Evolutionary conservation across 345 rosid species (phyloP).

Genomic region (Murraya paniculata): DNA sequence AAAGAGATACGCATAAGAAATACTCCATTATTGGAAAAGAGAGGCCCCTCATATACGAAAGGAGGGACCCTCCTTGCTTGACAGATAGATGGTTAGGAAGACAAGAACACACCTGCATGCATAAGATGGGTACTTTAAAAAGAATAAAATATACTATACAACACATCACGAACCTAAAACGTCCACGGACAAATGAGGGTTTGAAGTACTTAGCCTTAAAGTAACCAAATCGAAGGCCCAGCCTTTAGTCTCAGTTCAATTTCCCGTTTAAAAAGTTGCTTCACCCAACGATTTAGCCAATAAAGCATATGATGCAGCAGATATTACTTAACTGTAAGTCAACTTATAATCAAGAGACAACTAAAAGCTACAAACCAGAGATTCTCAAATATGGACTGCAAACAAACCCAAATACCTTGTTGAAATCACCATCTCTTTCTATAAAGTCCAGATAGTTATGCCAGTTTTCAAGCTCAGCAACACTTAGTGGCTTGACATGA

Average conservation of each 20-base stretch:
- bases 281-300: conserved; percentile 99
- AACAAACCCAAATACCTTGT: conserved; percentile 72
- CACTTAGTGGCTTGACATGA: conserved; percentile 88
- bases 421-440: conserved; percentile 79
- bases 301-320: conserved; percentile 93
- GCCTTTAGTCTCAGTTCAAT: conserved; percentile 95
- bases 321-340: conserved; percentile 90
- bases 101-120: conserved; percentile 94
- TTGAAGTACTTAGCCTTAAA: conserved; percentile 96
- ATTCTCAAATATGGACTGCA: conserved; percentile 30
- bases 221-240: conserved; percentile 87
- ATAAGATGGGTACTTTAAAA: conserved; percentile 88
- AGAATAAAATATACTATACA: conserved; percentile 34
- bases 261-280: conserved; percentile 90
- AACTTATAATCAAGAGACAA: conserved; percentile 49
- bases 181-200: conserved; percentile 76
- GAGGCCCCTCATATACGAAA: conserved; percentile 81
- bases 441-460: conserved; percentile 81
- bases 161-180: conserved; percentile 65
- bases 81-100: conserved; percentile 95
- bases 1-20: conserved; percentile 77
- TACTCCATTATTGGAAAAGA: conserved; percentile 79
- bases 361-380: conserved; percentile 59
- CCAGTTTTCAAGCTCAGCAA: conserved; percentile 95
- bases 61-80: conserved; percentile 98